A percentile compares a stretch with the other conserved stretches of the same genome.
Evolutionary conservation across 441 rosid genomes (phyloP).

Genomic region (Erodium texanum): DNA sequence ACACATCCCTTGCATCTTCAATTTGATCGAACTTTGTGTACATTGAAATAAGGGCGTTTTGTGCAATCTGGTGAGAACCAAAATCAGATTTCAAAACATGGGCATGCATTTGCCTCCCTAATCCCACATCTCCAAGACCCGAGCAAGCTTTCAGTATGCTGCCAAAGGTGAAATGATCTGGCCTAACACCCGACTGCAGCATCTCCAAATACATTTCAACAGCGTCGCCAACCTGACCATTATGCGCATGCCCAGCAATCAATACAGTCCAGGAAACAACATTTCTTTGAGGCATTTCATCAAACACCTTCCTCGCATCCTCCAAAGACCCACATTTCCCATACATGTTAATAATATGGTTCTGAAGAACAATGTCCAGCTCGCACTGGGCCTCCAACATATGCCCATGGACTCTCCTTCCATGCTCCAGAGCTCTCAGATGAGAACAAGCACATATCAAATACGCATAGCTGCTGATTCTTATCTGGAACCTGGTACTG

Average conservation of each 20-base stretch:
- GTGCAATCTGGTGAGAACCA: constrained; percentile 35
- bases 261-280: constrained; percentile 49
- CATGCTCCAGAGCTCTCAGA: constrained; percentile 33
- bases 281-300: constrained; percentile 39
- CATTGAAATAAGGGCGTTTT: constrained; percentile 48
- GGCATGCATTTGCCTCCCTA: constrained; percentile 50
- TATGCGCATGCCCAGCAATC: constrained; percentile 46
- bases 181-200: constrained; percentile 32
- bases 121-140: constrained; percentile 22
- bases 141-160: constrained; percentile 45
- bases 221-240: constrained; percentile 31
- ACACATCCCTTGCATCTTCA: constrained; percentile 35
- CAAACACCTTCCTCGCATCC: constrained; percentile 45
- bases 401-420: constrained; percentile 38
- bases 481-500: constrained; percentile 22
- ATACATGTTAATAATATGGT: constrained; percentile 46
- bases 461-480: constrained; percentile 25
- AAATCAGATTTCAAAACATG: constrained; percentile 43
- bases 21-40: constrained; percentile 39
- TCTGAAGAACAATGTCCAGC: constrained; percentile 35
- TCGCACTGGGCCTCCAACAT: constrained; percentile 25
- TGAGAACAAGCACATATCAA: constrained; percentile 41
- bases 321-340: constrained; percentile 48
- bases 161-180: constrained; percentile 47
- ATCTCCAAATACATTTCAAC: constrained; percentile 32